Conservation (phyloP, 1,284 basidiomycete genomes). For the Tilletia walkeri region DNA sequence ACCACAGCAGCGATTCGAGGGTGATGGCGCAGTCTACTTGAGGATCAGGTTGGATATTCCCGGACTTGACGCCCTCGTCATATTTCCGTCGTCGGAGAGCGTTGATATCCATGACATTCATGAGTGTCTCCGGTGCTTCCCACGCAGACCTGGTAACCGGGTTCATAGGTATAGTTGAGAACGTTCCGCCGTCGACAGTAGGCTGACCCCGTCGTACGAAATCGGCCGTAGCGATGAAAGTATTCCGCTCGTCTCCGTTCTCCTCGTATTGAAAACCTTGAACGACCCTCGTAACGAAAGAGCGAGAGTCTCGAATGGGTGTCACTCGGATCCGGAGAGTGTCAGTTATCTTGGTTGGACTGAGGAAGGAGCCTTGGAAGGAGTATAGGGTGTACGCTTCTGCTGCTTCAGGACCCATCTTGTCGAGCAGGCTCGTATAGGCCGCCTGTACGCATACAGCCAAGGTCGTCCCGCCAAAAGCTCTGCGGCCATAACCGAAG, state of each 20-base stretch:
- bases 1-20: background rate
- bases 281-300: slow-evolving; percentile 16
- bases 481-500: background rate
- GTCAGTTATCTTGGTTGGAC: slow-evolving; percentile 4
- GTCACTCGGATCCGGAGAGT: background rate
- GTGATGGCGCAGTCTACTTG: background rate
- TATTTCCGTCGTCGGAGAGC: background rate
- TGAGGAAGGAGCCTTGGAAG: slow-evolving; percentile 9
- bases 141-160: background rate
- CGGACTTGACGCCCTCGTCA: background rate
- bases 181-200: background rate
- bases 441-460: slow-evolving; percentile 3
- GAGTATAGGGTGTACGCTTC: slow-evolving; percentile 17
- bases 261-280: background rate
- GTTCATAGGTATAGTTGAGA: background rate
- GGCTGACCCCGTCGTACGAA: slow-evolving; percentile 1
- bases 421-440: slow-evolving; percentile 3
- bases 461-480: background rate
- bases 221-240: slow-evolving; percentile 5
- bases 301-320: background rate
- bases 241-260: background rate
- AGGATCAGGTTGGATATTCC: background rate
- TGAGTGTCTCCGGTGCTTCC: background rate
- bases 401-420: background rate
- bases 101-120: slow-evolving; percentile 4